These are phyloP conservation scores for Fusarium nanum DNA, from an alignment of 2,329 filamentous ascomycete genomes.

Conservation along the genomic window DNA sequence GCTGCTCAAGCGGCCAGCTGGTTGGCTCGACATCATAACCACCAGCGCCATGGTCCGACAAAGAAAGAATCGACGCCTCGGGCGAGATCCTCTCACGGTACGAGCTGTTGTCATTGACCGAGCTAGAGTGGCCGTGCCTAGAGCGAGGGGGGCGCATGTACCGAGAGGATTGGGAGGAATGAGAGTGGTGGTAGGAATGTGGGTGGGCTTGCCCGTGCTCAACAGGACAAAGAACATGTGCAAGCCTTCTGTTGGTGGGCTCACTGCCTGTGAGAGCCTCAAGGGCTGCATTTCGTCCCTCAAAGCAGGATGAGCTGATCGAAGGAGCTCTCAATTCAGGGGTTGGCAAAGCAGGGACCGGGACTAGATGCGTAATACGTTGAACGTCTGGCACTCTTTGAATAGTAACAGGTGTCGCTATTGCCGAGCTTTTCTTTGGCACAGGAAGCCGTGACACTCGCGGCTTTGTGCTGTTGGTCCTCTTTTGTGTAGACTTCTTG, in stretches of 20 bases:
- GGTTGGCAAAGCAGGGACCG: slow-evolving; percentile 54
- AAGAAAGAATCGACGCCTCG: slow-evolving; percentile 39
- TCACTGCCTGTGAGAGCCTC: slow-evolving; percentile 46
- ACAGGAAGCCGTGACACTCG: slow-evolving; percentile 44
- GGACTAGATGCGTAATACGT: slow-evolving; percentile 52
- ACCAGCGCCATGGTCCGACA: slow-evolving; percentile 37
- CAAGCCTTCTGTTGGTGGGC: slow-evolving; percentile 43
- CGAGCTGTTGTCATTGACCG: slow-evolving; percentile 17
- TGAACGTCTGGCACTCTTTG: slow-evolving; percentile 55
- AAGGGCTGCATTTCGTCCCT: slow-evolving; percentile 50
- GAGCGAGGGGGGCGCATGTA: slow-evolving; percentile 40
- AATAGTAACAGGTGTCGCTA: slow-evolving; percentile 45
- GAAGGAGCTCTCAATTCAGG: slow-evolving; percentile 55
- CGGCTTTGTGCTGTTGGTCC: slow-evolving; percentile 33
- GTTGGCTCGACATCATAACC: slow-evolving; percentile 25
- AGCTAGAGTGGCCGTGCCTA: slow-evolving; percentile 27
- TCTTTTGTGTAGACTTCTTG: slow-evolving; percentile 31
- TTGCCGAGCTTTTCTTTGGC: slow-evolving; percentile 30
- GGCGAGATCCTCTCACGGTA: slow-evolving; percentile 11
- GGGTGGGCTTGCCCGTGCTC: slow-evolving; percentile 37
- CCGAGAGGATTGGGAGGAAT: slow-evolving; percentile 29
- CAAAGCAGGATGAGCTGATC: slow-evolving; percentile 59
- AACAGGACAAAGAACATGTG: slow-evolving; percentile 51
- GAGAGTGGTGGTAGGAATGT: slow-evolving; percentile 36
- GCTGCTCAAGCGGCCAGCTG: slow-evolving; percentile 16